A percentile compares a stretch with the other conserved stretches of the same genome.
Evolutionary conservation across 1,284 basidiomycete genomes (phyloP).

Genomic region (Ganoderma leucocontextum): DNA sequence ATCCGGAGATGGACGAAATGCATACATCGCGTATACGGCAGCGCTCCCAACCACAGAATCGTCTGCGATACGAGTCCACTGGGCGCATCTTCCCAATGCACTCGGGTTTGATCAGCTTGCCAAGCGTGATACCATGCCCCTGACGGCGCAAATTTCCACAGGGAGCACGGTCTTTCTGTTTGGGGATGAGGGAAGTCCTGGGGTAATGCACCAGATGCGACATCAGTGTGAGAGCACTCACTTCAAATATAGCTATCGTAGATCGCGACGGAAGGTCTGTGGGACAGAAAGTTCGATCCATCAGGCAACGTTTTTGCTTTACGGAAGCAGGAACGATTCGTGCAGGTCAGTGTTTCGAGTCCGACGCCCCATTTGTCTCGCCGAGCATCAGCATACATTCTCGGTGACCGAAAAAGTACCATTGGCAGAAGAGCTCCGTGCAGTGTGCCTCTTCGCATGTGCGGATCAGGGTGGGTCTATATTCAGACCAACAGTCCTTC

Average conservation of each 20-base stretch:
- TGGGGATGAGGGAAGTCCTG: not conserved
- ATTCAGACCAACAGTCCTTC: not conserved
- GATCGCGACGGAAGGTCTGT: not conserved
- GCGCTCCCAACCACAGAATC: not conserved
- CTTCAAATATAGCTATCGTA: not conserved
- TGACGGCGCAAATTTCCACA: too few relatives aligned
- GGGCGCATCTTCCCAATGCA: too few relatives aligned
- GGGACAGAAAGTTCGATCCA: not conserved
- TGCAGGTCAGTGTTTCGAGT: not conserved
- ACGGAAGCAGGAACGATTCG: not conserved
- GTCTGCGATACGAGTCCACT: too few relatives aligned
- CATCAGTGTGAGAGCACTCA: slow-evolving; percentile 7
- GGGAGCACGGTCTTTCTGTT: not conserved
- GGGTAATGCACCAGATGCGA: not conserved
- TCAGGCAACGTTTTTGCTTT: slow-evolving; percentile 3
- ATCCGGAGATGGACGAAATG: not conserved
- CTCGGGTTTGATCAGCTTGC: too few relatives aligned
- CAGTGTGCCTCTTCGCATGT: not conserved
- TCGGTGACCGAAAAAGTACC: not conserved
- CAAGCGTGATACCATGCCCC: too few relatives aligned
- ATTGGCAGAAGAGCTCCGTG: not conserved
- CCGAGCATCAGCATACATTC: not conserved
- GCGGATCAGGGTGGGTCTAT: not conserved
- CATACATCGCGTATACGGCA: not conserved
- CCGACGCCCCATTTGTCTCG: not conserved